Base-by-base conservation (phyloP, 2,329 filamentous ascomycete species). In the Elsinoe ampelina region DNA sequence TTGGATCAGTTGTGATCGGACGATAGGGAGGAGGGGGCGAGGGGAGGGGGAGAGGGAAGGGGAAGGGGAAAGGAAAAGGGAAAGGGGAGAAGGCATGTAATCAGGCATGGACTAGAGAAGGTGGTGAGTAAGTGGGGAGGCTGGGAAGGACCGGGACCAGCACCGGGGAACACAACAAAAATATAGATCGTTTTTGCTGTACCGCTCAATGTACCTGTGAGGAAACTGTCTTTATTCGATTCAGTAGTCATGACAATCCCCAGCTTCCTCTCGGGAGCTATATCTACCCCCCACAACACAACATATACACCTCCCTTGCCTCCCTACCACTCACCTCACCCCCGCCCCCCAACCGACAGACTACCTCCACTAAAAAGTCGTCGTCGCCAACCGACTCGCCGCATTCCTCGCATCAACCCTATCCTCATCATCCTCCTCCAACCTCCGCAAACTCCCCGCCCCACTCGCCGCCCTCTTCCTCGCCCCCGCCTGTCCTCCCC, bases 361-460 rank as follows among this genome's bases (percentile, higher is more conserved):
- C 26, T 30, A 30, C 26, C 20, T 36, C 41, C 34, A 7, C 58
- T 75, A 97, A 71, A 96, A 96, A 15, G 92, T 96, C 76, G 91
- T 96, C 63, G 90, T 88, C 48, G 92, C 93, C 74, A 98, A 76
- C 67, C 93, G 82, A 73, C 89, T 95, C 35, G 93, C 93, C 55
- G 93, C 93, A 73, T 97, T 98, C 71, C 88, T 83, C 41, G 93
- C 93, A 78, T 98, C 93, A 59, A 98, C 84, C 56, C 91, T 81
- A 71, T 98, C 93, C 66, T 95, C 90, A 65, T 96, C 92, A 66
- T 95, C 89, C 66, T 92, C 87, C 60, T 79, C 77, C 50, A 87
- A 71, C 19, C 81, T 81, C 58, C 78, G 75, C 63, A 88, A 69
- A 61, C 78, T 79, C 20, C 76, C 74, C 47, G 75, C 73, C 58